A percentile compares a stretch with the other conserved stretches of the same genome.
Evolutionary conservation across 2,329 filamentous ascomycete species (phyloP).

Genomic region (Hysterium pulicare): DNA sequence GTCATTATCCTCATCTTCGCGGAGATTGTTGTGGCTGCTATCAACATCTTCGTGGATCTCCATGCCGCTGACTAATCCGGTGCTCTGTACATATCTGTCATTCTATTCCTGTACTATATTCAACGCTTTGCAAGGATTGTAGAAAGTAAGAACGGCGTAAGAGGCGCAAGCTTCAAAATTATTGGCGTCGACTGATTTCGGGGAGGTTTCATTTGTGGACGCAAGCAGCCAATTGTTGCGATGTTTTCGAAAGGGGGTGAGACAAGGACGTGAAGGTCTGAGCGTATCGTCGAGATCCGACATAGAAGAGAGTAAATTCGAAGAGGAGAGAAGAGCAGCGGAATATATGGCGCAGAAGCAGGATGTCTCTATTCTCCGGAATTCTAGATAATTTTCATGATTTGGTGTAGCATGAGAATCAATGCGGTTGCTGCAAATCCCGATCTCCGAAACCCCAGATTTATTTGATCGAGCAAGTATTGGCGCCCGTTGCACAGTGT

Average conservation of each 20-base stretch:
- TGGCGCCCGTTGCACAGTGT: no score
- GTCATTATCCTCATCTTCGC: constrained; percentile 95
- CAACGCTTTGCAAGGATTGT: not conserved
- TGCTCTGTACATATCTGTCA: constrained; percentile 15
- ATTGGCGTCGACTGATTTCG: not conserved
- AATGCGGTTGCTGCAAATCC: no score
- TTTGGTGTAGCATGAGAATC: no score
- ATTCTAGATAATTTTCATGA: no score
- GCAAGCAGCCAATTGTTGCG: constrained; percentile 4
- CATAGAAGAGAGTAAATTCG: no score
- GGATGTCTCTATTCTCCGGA: no score
- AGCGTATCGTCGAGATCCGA: not conserved
- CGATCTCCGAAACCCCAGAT: no score
- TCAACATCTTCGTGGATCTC: constrained; percentile 93
- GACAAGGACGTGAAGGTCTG: not conserved
- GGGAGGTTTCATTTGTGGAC: constrained; percentile 5
- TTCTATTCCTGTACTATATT: constrained; percentile 18
- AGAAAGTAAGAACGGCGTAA: not conserved
- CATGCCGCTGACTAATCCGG: constrained; percentile 62
- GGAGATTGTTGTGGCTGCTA: constrained; percentile 85
- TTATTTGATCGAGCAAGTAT: no score
- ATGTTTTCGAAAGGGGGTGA: not conserved
- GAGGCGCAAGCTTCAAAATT: not conserved
- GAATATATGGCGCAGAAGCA: no score
- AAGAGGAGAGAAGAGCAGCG: no score